Evolutionary conservation across 768 basidiomycete genomes (phyloP), one percentile per base, ranked within the genome.

Genomic region (Rubroboletus satanas): DNA sequence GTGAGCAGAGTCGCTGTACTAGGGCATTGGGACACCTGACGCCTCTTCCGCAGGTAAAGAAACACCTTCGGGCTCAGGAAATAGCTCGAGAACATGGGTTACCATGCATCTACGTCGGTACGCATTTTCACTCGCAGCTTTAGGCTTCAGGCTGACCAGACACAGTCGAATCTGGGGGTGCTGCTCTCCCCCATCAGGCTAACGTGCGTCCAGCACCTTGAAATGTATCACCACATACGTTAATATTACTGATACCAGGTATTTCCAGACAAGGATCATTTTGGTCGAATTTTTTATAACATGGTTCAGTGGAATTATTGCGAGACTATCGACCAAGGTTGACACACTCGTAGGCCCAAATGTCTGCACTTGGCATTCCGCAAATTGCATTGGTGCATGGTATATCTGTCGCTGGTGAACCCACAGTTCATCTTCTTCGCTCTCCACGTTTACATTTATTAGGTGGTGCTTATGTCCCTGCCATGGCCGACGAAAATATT

Each of bases 211-310:
- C 28, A 28, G 36, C 23, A 12, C 28, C 11, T 32, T 18, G 21
- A 46, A 37, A 42, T 11, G 39, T 28, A 28, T 36, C 23, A 26
- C 29, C 21, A 29, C 51, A 29, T 18, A 54, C 36, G 28, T 52
- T 56, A 21, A 56, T 46, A 9, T 51, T 21, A 11, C 28, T 32
- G 18, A 29, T 43, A 37, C 39, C 46, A 85, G 77, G 84, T 95
- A 12, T 96, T 96, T 70, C 94, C 94, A 6, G 94, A 97, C 75
- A 90, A 85, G 69, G 88, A 96, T 59, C 93, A 98, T 67, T 98
- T 98, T 62, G 94, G 94, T 5, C 82, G 94, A 6, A 96, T 97
- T 66, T 98, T 98, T 74, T 97, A 94, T 70, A 97, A 98, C 64
- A 96, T 96, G 93, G 93, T 88, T 53, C 33, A 39, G 49, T 45